Percentiles rank a stretch among this genome's conserved stretches.
phyloP scores from a whole-genome alignment of 495 filamentous ascomycete species.

The Lophiostoma macrostomum region DNA sequence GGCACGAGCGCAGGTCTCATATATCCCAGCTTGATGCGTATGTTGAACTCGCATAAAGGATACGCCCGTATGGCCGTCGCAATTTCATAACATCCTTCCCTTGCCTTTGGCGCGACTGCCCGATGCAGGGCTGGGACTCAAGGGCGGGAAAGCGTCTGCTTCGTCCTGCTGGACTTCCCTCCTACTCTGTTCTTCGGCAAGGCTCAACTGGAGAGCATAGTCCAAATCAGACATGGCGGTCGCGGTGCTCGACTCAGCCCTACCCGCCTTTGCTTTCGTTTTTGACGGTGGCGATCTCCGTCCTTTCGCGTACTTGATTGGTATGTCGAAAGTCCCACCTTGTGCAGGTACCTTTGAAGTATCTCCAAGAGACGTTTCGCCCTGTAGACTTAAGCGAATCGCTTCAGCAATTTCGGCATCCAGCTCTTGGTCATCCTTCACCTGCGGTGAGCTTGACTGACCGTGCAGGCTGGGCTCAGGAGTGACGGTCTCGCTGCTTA shows the following conservation, averaged over 20 bases:
- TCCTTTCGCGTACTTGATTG: constrained; percentile 41
- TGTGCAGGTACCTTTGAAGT: constrained; percentile 8
- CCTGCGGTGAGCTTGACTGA: background rate
- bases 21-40: background rate
- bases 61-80: background rate
- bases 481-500: constrained; percentile 38
- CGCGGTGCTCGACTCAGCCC: constrained; percentile 32
- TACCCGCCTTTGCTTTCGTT: background rate
- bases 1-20: too few relatives aligned
- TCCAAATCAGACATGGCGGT: constrained; percentile 73
- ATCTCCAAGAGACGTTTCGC: constrained; percentile 36
- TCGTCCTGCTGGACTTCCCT: constrained; percentile 42
- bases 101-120: constrained; percentile 50
- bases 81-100: constrained; percentile 25
- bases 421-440: constrained; percentile 56
- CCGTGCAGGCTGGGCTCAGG: constrained; percentile 17
- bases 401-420: constrained; percentile 78
- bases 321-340: constrained; percentile 33
- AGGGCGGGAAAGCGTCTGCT: constrained; percentile 58
- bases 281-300: constrained; percentile 26
- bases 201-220: constrained; percentile 77
- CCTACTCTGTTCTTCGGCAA: constrained; percentile 71
- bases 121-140: constrained; percentile 44
- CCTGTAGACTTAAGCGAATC: constrained; percentile 71
- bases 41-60: background rate